These are phyloP conservation scores for Butyriboletus loyo DNA, from an alignment of 768 basidiomycete species.

Conservation along the genomic window DNA sequence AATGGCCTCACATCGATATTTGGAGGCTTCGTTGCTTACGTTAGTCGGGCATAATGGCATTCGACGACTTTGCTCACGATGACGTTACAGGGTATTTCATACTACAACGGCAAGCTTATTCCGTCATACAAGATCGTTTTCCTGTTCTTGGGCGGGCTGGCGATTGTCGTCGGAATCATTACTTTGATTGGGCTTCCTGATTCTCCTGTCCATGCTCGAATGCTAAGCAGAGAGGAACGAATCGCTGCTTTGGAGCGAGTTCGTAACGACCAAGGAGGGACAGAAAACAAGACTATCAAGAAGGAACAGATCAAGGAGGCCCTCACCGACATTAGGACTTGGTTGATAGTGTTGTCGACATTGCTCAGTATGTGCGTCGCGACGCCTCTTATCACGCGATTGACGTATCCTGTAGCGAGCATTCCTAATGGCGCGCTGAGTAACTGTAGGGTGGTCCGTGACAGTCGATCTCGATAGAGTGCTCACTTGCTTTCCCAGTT, in stretches of 20 bases:
- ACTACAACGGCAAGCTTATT: conserved; percentile 44
- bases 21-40: conserved; percentile 65
- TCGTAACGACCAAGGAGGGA: conserved; percentile 64
- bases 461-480: background rate
- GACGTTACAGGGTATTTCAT: conserved; percentile 49
- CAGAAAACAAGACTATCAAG: conserved; percentile 58
- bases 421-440: conserved; percentile 63
- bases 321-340: conserved; percentile 54
- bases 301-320: conserved; percentile 57
- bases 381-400: background rate
- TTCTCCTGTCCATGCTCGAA: conserved; percentile 57
- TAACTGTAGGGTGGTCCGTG: conserved; percentile 47
- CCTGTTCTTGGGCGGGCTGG: conserved; percentile 56
- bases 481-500: conserved; percentile 34
- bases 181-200: conserved; percentile 64
- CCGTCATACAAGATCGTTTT: conserved; percentile 64
- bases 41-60: conserved; percentile 22
- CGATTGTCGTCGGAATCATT: conserved; percentile 53
- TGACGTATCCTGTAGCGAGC: conserved; percentile 41
- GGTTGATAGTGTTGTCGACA: conserved; percentile 59
- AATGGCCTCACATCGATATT: conserved; percentile 58
- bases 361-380: conserved; percentile 46
- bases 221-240: conserved; percentile 56
- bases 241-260: conserved; percentile 64
- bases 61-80: background rate